phyloP scores from a whole-genome alignment of 2,329 filamentous ascomycete species.

The Hypomyces rosellus region DNA sequence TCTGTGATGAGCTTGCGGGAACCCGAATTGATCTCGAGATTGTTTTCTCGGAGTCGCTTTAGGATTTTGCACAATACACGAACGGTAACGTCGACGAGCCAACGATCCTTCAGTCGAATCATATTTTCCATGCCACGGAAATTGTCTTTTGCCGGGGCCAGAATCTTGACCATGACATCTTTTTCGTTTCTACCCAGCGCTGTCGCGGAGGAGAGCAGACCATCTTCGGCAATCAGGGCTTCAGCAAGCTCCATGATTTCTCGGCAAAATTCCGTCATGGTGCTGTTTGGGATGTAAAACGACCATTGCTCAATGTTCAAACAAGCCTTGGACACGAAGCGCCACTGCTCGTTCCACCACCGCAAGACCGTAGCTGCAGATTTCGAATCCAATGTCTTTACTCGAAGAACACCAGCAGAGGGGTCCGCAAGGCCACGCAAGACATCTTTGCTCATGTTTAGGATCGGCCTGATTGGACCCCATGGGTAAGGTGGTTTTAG shows the following conservation, averaged over 20 bases:
- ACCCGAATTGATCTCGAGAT: conserved; percentile 60
- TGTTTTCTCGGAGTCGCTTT: conserved; percentile 68
- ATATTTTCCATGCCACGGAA: conserved; percentile 74
- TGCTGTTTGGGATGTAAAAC: conserved; percentile 61
- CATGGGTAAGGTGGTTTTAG: conserved; percentile 39
- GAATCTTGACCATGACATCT: conserved; percentile 35
- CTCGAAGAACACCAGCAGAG: conserved; percentile 48
- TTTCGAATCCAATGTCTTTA: conserved; percentile 48
- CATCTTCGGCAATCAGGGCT: conserved; percentile 75
- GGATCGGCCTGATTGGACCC: conserved; percentile 50
- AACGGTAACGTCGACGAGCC: conserved; percentile 75
- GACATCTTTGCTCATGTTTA: conserved; percentile 52
- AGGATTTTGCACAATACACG: conserved; percentile 80
- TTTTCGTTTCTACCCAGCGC: conserved; percentile 29
- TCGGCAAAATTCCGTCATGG: conserved; percentile 89
- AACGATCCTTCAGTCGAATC: conserved; percentile 83
- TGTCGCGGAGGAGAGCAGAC: conserved; percentile 66
- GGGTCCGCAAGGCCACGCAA: conserved; percentile 51
- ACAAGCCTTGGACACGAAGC: conserved; percentile 73
- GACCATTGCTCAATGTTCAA: conserved; percentile 81
- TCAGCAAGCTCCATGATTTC: conserved; percentile 94
- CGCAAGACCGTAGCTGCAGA: conserved; percentile 62
- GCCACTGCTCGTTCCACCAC: conserved; percentile 85
- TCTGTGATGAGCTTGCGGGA: conserved; percentile 58
- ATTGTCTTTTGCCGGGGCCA: conserved; percentile 34